Percentiles rank a stretch among this genome's conserved stretches.
phyloP scores from a whole-genome alignment of 805 yeast genomes.

The Zygosaccharomyces gambellarensis region DNA sequence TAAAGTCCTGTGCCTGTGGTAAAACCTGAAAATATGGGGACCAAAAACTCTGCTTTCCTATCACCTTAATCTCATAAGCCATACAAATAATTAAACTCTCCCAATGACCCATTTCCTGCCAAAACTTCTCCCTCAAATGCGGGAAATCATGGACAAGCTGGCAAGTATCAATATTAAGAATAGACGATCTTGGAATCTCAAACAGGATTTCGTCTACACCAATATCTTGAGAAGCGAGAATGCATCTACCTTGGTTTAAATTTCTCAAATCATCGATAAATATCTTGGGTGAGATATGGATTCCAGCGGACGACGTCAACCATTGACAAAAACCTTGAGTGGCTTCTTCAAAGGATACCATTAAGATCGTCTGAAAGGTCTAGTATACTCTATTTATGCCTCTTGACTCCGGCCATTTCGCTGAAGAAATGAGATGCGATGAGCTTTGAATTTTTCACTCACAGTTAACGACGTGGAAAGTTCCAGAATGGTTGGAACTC shows the following conservation, averaged over 20 bases:
- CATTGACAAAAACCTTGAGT: constrained; percentile 44
- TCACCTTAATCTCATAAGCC: constrained; percentile 51
- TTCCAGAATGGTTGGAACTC: constrained; percentile 13
- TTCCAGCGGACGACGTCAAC: constrained; percentile 39
- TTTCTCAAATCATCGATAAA: constrained; percentile 55
- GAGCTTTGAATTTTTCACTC: constrained; percentile 15
- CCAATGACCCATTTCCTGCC: constrained; percentile 60
- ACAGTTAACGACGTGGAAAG: constrained; percentile 11
- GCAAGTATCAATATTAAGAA: constrained; percentile 59
- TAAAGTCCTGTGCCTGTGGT: constrained; percentile 48
- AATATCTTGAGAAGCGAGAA: constrained; percentile 62
- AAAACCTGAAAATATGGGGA: constrained; percentile 62
- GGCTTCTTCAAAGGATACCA: constrained; percentile 24
- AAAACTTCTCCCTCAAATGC: constrained; percentile 28
- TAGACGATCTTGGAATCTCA: constrained; percentile 54
- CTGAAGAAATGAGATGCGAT: constrained; percentile 8
- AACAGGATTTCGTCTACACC: constrained; percentile 59
- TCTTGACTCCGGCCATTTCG: background rate
- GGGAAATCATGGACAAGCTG: constrained; percentile 38
- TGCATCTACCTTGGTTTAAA: constrained; percentile 68
- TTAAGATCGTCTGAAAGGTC: background rate
- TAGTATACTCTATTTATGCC: background rate
- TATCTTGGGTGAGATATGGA: constrained; percentile 52
- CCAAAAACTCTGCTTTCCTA: constrained; percentile 55
- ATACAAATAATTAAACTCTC: constrained; percentile 66